Evolutionary conservation across 805 yeast species (phyloP), one percentile per base, ranked within the genome.

Genomic region (Yamadazyma akitaensis): DNA sequence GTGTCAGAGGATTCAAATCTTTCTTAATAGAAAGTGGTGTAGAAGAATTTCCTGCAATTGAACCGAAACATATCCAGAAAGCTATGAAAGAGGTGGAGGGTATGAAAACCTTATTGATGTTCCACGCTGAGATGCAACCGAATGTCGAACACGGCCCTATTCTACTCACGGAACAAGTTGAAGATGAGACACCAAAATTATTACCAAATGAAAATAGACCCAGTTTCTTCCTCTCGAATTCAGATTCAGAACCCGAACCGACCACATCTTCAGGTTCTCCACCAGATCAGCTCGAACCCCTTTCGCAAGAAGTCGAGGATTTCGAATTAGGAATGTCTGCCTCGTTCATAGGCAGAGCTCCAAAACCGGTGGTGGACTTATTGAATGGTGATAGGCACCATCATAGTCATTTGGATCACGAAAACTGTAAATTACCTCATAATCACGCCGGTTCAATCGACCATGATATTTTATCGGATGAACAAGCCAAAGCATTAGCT

Each of bases 11-110:
- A 0, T 91, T 91, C 72, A 91, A 91, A 63, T 94, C 96, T 28
- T 92, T 91, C 57, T 66, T 92, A 68, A 89, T 91, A 59, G 96
- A 91, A 54, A 84, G 94, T 37, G 97, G 97, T n/a, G 97, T 92
- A 17, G 96, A 89, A 43, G 97, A 91, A 65, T 91, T 92, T 63
- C 97, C 97, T 1, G 88, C 85, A 53, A 84, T 91, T 44, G 75
- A 73, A 34, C 77, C 85, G 16, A 61, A 61, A 2, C 84, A 89
- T 60, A 84, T 92, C 40, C 71, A 76, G 35, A 60, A 71, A 45
- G 96, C 95, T 7, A 76, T 92, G 79, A 62, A 73, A 16, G 63
- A 56, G 12, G 85, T 91, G 2, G 71, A 82, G 44, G 85, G 79
- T 4, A 64, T 79, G 37, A 75, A 79, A 28, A 88, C 97, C 0